Evolutionary conservation across 225 moss, liverwort and hornwort genomes (phyloP).

Genomic region (Marchantia polymorpha): DNA sequence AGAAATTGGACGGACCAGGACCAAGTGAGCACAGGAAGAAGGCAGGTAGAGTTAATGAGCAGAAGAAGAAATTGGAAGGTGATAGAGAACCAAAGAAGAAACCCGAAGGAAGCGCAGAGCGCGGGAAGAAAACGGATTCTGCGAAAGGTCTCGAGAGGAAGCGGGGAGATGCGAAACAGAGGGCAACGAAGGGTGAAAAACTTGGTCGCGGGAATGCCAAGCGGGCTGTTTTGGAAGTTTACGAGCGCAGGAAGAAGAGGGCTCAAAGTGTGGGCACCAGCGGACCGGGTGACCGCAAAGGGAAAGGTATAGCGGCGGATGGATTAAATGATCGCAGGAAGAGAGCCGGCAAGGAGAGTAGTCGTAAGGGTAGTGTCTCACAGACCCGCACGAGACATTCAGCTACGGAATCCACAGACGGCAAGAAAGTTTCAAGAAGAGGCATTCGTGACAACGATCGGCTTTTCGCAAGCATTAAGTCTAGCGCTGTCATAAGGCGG

Average conservation of each 20-base stretch:
- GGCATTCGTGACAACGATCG: conserved; percentile 45
- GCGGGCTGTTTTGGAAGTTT: conserved; percentile 23
- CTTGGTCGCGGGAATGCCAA: conserved; percentile 33
- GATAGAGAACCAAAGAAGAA: conserved; percentile 21
- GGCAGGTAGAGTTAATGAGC: conserved; percentile 20
- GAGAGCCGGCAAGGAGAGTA: conserved; percentile 30
- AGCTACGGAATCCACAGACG: conserved; percentile 21
- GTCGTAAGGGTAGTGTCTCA: conserved; percentile 3
- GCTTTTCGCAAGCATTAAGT: conserved; percentile 34
- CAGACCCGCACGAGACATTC: conserved; percentile 31
- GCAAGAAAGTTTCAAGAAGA: conserved; percentile 23
- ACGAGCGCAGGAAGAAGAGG: conserved; percentile 36
- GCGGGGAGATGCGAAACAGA: conserved; percentile 23
- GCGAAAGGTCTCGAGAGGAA: conserved; percentile 11
- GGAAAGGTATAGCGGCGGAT: conserved; percentile 20
- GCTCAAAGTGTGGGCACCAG: conserved; percentile 18
- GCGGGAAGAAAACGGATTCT: conserved; percentile 20
- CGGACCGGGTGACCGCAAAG: conserved; percentile 14
- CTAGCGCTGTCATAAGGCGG: conserved; percentile 25
- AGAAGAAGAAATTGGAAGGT: conserved; percentile 20
- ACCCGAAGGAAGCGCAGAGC: conserved; percentile 19
- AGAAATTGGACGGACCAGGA: conserved; percentile 22
- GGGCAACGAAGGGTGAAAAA: conserved; percentile 30
- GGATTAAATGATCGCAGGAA: conserved; percentile 28
- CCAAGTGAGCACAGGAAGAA: conserved; percentile 25